Evolutionary conservation across 2,329 filamentous ascomycete genomes (phyloP), one percentile per base, ranked within the genome.

Genomic region (Ceratocystis ficicola): DNA sequence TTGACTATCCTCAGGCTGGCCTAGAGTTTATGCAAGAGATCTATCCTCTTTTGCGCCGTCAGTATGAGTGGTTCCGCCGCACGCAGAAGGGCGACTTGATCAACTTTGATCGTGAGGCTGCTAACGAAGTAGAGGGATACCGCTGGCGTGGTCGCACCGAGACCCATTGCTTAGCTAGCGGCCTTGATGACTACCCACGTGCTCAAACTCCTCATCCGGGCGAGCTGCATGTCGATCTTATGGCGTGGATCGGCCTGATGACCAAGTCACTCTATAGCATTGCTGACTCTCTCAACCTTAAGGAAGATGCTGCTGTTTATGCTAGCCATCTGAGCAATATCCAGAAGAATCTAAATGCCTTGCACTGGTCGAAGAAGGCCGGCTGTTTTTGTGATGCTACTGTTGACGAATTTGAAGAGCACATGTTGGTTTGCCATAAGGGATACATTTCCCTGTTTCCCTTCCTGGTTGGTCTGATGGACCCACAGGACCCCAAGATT

Each of bases 161-260:
- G 44, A 83, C 85, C 61, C 94, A 97, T 74, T 88, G 95, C 68
- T 81, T 99, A 62, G 95, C 94, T 4, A 96, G 91, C 64, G 94
- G 94, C 2, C 83, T 99, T 1, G 94, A 99, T 72, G 94, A 99
- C 77, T 99, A 97, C 73, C 94, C 94, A 62, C 89, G 94, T 62
- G 83, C 94, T 7, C 90, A 95, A 75, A 92, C 94, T 15, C 94
- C 94, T 30, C 92, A 96, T 74, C 93, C 94, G 0, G 93, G 90
- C 72, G 94, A 99, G 83, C 82, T 99, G 62, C 93, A 99, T 74
- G 86, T 95, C 36, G 94, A 99, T 75, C 81, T 97, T 65, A 88
- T 99, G 74, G 89, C 89, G 64, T 99, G 94, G 94, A 88, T 99
- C 77, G 94, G 93, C n/a, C 84, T 96, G 78, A 95, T 96, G 90